Base-by-base conservation (phyloP, 192 early-diverging fungal genomes). In the Entomortierella beljakovae region DNA sequence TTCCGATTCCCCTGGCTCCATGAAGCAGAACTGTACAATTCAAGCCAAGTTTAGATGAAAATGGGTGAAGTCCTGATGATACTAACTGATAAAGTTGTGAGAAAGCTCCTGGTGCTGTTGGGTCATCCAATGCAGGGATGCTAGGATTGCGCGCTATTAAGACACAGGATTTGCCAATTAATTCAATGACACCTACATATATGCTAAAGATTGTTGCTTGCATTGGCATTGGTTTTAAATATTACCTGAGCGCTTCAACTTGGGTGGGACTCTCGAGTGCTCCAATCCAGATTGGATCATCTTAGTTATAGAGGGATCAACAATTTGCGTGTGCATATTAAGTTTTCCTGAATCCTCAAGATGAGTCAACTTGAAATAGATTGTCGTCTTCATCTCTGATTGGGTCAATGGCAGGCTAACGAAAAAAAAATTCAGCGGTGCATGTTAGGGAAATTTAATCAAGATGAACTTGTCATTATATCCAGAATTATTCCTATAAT, bases 1-100 rank as follows among this genome's bases (percentile, higher is more conserved):
- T 98, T 15, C 97, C 97, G 20, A 89, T 91, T 6, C 97, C 97
- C 1, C 88, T 83, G 25, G 93, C 89, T 15, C 95, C 96, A 63
- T 93, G 90, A 23, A 98, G 59, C 34, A 97, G 69, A 0, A 90
- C 87, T 1, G 89, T 90, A 62, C 93, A 93, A 18, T 85, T 83
- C 23, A 97, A 81, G 13, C 86, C 87, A 32, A 92, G 84, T n/a
- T 87, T 74, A 18, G 86, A 69, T 0, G 93, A 89, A 26, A 91
- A 73, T 15, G 96, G 93, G 68, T 95, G 91, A 16, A 97, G 84
- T 46, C 87, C 88, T 2, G 93, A 90, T 6, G 84, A 86, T 1
- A 92, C 82, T 0, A 95, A 80, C 25, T 90, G 87, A 32, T 85
- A 70, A 8, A 95, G 76, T 34, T 85, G 71, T 6, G 69, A 10